Evolutionary conservation across 177 flowering plant species (phyloP).

Genomic region (Vitis hybrid): DNA sequence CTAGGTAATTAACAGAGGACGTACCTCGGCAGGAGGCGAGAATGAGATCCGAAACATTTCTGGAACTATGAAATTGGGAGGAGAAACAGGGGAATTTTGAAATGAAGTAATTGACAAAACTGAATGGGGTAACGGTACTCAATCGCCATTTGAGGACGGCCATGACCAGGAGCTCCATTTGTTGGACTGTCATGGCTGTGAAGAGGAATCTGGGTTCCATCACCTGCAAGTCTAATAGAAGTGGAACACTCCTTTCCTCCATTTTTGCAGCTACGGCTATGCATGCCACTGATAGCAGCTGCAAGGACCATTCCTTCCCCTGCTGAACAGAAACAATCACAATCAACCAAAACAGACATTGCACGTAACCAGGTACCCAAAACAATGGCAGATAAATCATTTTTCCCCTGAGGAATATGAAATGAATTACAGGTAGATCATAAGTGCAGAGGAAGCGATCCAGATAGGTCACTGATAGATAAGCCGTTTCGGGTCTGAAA

Average conservation of each 20-base stretch:
- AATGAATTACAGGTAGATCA: conserved; percentile 15
- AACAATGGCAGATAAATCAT: too few relatives aligned
- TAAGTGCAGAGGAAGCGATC: conserved; percentile 20
- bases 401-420: background rate
- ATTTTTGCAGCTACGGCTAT: conserved; percentile 34
- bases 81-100: background rate
- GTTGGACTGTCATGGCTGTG: background rate
- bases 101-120: conserved; percentile 3
- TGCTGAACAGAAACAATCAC: background rate
- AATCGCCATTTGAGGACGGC: conserved; percentile 5
- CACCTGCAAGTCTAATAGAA: conserved; percentile 21
- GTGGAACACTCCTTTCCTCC: conserved; percentile 26
- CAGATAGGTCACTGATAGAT: conserved; percentile 26
- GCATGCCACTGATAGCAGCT: conserved; percentile 29
- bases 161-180: conserved; percentile 12
- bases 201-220: conserved; percentile 7
- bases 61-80: background rate
- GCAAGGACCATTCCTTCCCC: conserved; percentile 21
- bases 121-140: conserved; percentile 3
- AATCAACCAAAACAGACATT: background rate
- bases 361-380: too few relatives aligned
- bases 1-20: background rate
- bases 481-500: conserved; percentile 22
- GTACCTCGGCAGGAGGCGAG: background rate
- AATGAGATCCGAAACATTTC: background rate